A percentile compares a stretch with the other conserved stretches of the same genome.
Evolutionary conservation across 2,329 filamentous ascomycete species (phyloP).

Genomic region (Pestalotiopsis sp.): DNA sequence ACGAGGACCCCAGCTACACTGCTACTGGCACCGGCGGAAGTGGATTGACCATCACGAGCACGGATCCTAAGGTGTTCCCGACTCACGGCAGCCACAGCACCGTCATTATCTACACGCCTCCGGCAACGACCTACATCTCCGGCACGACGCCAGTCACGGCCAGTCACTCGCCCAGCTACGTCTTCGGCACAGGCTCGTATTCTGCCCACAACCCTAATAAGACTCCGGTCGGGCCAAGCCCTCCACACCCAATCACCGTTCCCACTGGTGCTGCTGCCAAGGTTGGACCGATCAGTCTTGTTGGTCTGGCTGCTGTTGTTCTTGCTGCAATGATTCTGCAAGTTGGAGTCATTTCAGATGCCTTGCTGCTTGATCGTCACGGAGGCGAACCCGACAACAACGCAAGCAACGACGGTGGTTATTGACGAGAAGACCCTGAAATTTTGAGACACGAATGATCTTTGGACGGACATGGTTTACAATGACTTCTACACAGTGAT

Average conservation of each 20-base stretch:
- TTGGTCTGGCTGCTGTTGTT: constrained; percentile 36
- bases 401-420: neutral
- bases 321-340: constrained; percentile 41
- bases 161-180: constrained; percentile 16
- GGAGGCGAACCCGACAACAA: neutral
- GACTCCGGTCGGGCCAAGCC: constrained; percentile 29
- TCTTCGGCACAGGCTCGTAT: neutral
- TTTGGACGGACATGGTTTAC: constrained; percentile 21
- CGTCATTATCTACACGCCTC: constrained; percentile 25
- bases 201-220: constrained; percentile 18
- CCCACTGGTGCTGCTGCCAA: constrained; percentile 40
- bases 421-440: neutral
- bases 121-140: constrained; percentile 24
- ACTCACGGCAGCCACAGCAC: constrained; percentile 18
- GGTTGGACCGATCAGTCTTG: constrained; percentile 35
- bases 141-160: constrained; percentile 15
- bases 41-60: neutral
- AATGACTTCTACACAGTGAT: constrained; percentile 28
- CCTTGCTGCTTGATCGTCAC: neutral
- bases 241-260: constrained; percentile 28
- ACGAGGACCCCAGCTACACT: constrained; percentile 18
- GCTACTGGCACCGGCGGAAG: constrained; percentile 11
- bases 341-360: constrained; percentile 8
- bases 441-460: constrained; percentile 17
- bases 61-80: neutral